Percentiles rank a stretch among this genome's conserved stretches.
Conservation (phyloP, 2,329 filamentous ascomycete genomes). For the Pseudofabraea citricarpa region DNA sequence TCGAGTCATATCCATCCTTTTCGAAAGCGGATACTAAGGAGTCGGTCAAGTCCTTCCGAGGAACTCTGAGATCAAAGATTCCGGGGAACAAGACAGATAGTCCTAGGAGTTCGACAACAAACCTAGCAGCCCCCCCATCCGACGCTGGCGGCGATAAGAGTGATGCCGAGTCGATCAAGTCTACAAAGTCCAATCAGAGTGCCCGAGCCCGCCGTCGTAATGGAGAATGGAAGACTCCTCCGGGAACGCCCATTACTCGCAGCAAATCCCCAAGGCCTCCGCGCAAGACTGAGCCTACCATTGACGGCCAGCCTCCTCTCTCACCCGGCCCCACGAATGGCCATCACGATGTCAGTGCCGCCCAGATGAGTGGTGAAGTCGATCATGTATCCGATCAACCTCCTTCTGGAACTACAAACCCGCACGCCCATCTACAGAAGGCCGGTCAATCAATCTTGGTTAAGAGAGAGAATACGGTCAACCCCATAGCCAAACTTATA, state of each 20-base stretch:
- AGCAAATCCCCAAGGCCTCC: slow-evolving; percentile 23
- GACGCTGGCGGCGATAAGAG: slow-evolving; percentile 58
- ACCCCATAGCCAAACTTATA: slow-evolving; percentile 49
- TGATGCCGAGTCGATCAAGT: slow-evolving; percentile 72
- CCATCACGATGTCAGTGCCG: slow-evolving; percentile 73
- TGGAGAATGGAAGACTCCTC: slow-evolving; percentile 16
- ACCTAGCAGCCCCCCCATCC: slow-evolving; percentile 47
- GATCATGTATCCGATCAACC: slow-evolving; percentile 91
- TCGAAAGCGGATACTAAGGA: slow-evolving; percentile 90
- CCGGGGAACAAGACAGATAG: slow-evolving; percentile 74
- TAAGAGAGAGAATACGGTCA: slow-evolving; percentile 63
- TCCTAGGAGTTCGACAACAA: slow-evolving; percentile 68
- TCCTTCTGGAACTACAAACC: slow-evolving; percentile 59
- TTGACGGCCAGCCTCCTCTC: slow-evolving; percentile 63
- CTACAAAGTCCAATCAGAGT: slow-evolving; percentile 49
- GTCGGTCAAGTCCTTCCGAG: slow-evolving; percentile 80
- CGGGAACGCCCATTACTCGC: slow-evolving; percentile 25
- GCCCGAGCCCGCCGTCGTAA: slow-evolving; percentile 39
- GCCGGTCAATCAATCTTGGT: slow-evolving; percentile 88
- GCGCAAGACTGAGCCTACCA: slow-evolving; percentile 32
- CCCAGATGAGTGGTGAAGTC: slow-evolving; percentile 83
- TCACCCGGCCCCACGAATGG: slow-evolving; percentile 74
- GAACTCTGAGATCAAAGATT: slow-evolving; percentile 78
- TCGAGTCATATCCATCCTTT: slow-evolving; percentile 89
- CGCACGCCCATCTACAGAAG: slow-evolving; percentile 55